These are phyloP conservation scores for Aspergillus panamensis DNA, from an alignment of 495 filamentous ascomycete genomes.

Conservation along the genomic window DNA sequence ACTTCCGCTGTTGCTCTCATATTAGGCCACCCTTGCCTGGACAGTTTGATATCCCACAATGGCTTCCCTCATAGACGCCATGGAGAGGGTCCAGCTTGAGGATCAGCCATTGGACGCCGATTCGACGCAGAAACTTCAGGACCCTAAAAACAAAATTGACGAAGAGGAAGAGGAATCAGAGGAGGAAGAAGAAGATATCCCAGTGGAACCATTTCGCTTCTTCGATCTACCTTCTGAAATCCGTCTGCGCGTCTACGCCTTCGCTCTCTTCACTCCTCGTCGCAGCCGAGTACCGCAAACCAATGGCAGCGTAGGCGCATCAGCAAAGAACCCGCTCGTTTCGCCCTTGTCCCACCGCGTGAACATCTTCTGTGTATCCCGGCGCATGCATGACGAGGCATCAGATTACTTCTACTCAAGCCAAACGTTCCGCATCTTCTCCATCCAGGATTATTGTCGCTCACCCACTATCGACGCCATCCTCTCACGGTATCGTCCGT, in stretches of 20 bases:
- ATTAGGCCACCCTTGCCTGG: background rate
- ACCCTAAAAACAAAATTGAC: slow-evolving; percentile 19
- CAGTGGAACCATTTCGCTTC: slow-evolving; percentile 58
- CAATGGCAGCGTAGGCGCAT: slow-evolving; percentile 62
- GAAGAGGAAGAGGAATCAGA: slow-evolving; percentile 19
- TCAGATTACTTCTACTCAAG: slow-evolving; percentile 69
- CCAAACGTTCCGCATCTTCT: slow-evolving; percentile 76
- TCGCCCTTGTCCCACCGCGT: slow-evolving; percentile 47
- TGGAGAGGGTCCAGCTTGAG: slow-evolving; percentile 22
- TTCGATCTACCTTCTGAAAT: slow-evolving; percentile 76
- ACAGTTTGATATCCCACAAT: slow-evolving; percentile 4
- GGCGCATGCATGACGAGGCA: slow-evolving; percentile 67
- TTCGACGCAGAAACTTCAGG: slow-evolving; percentile 1
- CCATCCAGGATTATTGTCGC: slow-evolving; percentile 65
- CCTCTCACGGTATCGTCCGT: slow-evolving; percentile 59
- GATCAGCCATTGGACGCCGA: slow-evolving; percentile 1
- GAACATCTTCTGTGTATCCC: slow-evolving; percentile 59
- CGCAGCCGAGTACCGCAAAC: slow-evolving; percentile 27
- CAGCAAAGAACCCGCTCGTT: slow-evolving; percentile 62
- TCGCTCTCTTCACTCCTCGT: slow-evolving; percentile 52
- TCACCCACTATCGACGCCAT: slow-evolving; percentile 46
- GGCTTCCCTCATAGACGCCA: slow-evolving; percentile 19
- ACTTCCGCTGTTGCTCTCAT: slow-evolving; percentile 3
- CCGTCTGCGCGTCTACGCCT: slow-evolving; percentile 64
- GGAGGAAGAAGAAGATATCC: slow-evolving; percentile 8